Evolutionary conservation across 1,284 basidiomycete genomes (phyloP).

Genomic region (Moesziomyces sp.): DNA sequence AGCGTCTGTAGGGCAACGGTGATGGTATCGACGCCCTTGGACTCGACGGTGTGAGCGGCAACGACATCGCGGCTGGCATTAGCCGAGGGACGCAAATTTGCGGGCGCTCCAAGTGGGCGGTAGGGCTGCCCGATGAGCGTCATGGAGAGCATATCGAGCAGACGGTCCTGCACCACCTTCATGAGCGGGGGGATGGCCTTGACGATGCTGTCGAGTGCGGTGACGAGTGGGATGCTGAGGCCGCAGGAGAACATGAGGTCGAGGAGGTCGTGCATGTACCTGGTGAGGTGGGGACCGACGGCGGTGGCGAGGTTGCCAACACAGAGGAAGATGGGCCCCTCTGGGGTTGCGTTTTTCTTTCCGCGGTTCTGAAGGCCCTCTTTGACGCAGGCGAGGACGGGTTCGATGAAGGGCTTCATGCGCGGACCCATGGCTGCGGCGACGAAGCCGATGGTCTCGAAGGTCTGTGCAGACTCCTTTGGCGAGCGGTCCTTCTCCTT

Average conservation of each 20-base stretch:
- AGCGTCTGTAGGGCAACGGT: slow-evolving; percentile 88
- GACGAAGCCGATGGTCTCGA: slow-evolving; percentile 95
- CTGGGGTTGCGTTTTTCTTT: slow-evolving; percentile 90
- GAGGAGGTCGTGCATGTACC: slow-evolving; percentile 93
- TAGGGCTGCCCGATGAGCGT: slow-evolving; percentile 64
- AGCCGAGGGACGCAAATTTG: slow-evolving; percentile 30
- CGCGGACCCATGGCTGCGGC: slow-evolving; percentile 90
- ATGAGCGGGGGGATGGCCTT: slow-evolving; percentile 89
- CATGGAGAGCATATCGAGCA: slow-evolving; percentile 59
- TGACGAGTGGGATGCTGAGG: slow-evolving; percentile 86
- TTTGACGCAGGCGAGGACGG: slow-evolving; percentile 90
- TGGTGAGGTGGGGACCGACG: slow-evolving; percentile 94
- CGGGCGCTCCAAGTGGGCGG: slow-evolving; percentile 59
- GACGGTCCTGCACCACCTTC: slow-evolving; percentile 87
- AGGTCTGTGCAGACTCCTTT: slow-evolving; percentile 71
- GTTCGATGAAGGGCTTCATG: slow-evolving; percentile 95
- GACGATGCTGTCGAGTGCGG: slow-evolving; percentile 87
- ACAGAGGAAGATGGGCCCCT: slow-evolving; percentile 97
- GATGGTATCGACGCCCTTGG: slow-evolving; percentile 75
- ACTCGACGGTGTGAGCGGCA: slow-evolving; percentile 71
- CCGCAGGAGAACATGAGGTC: slow-evolving; percentile 97
- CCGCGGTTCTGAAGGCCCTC: slow-evolving; percentile 84
- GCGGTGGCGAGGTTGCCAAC: slow-evolving; percentile 94
- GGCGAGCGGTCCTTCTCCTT: slow-evolving; percentile 60
- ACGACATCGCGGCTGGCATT: slow-evolving; percentile 44